Conservation (phyloP, 495 filamentous ascomycete species). For the Neurospora sp. region DNA sequence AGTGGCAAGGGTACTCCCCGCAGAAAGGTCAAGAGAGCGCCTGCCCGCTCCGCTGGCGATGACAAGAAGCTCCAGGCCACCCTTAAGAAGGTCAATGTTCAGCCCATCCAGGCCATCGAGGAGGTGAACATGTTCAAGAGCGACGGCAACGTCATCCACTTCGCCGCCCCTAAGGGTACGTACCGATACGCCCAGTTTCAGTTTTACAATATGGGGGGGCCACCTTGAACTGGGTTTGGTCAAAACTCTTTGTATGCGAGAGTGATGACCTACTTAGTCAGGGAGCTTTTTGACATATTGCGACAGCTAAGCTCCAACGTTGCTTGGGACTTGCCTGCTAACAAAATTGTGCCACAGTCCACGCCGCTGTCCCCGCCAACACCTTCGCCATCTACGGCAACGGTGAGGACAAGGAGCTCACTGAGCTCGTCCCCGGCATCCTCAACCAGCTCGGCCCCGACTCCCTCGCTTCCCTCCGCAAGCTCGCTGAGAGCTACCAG, state of each 20-base stretch:
- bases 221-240: neutral
- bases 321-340: neutral
- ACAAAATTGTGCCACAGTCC: constrained; percentile 47
- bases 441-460: constrained; percentile 98
- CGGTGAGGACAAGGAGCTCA: constrained; percentile 99
- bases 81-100: constrained; percentile 91
- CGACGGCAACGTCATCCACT: constrained; percentile 99
- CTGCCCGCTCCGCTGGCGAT: constrained; percentile 79
- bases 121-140: constrained; percentile 99
- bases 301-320: neutral
- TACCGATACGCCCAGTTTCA: constrained; percentile 4
- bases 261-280: neutral
- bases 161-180: constrained; percentile 89
- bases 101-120: constrained; percentile 97
- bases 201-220: neutral
- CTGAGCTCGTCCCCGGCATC: constrained; percentile 97
- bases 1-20: constrained; percentile 98
- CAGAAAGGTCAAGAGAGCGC: constrained; percentile 96
- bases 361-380: constrained; percentile 92
- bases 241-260: neutral
- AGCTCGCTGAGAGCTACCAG: constrained; percentile 99
- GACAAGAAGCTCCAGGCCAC: constrained; percentile 98
- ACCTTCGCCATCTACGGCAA: constrained; percentile 97
- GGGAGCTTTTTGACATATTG: neutral
- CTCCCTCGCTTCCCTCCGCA: constrained; percentile 93